Percentiles rank a stretch among this genome's conserved stretches.
phyloP scores from a whole-genome alignment of 139 green algal species.

The Dunaliella primolecta region DNA sequence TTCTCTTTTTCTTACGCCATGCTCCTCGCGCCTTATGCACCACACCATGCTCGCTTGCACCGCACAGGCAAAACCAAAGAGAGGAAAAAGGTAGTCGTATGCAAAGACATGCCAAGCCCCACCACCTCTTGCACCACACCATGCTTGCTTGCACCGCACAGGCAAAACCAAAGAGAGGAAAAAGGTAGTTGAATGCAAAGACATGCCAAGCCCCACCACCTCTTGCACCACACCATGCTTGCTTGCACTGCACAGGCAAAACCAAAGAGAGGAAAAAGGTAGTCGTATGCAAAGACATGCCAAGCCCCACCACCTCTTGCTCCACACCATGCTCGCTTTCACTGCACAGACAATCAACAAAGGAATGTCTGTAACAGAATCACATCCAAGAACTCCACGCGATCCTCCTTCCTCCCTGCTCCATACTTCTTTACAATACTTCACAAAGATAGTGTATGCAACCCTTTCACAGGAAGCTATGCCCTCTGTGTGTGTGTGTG shows the following conservation, averaged over 20 bases:
- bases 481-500: too few relatives aligned
- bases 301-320: constrained; percentile 83
- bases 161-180: not conserved
- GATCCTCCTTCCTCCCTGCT: too few relatives aligned
- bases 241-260: constrained; percentile 7
- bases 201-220: constrained; percentile 82
- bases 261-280: too few relatives aligned
- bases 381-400: too few relatives aligned
- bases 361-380: too few relatives aligned
- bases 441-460: too few relatives aligned
- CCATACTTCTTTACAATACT: too few relatives aligned
- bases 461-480: too few relatives aligned
- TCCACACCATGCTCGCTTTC: constrained; percentile 49
- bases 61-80: not conserved
- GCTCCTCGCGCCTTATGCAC: constrained; percentile 84
- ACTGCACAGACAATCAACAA: not conserved
- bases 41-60: constrained; percentile 44
- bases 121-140: constrained; percentile 79
- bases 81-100: too few relatives aligned
- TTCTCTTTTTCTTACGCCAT: too few relatives aligned
- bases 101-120: constrained; percentile 77
- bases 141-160: constrained; percentile 24
- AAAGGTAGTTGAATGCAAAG: constrained; percentile 53
- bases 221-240: constrained; percentile 63
- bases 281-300: constrained; percentile 68